Conservation (phyloP, 2,329 filamentous ascomycete genomes). For the Dryadomyces quercivorus region DNA sequence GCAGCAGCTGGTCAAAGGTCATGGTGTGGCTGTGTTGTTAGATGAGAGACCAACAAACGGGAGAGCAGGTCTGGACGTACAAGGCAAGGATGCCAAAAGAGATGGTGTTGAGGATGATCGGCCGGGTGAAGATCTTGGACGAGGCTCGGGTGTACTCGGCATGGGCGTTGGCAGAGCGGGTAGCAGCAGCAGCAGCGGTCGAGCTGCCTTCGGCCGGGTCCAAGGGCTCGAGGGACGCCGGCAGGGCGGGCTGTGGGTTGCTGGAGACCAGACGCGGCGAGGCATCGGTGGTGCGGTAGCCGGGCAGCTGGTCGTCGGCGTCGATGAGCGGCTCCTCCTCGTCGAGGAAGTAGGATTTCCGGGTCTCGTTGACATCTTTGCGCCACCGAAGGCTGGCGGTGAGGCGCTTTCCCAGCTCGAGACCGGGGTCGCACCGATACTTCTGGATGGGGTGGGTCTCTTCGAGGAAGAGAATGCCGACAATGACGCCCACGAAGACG, state of each 20-base stretch:
- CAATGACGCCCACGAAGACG: constrained; percentile 60
- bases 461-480: constrained; percentile 80
- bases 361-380: neutral
- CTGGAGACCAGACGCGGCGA: constrained; percentile 7
- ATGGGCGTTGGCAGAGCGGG: constrained; percentile 8
- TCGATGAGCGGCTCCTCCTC: constrained; percentile 50
- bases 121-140: constrained; percentile 61
- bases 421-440: constrained; percentile 59
- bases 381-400: constrained; percentile 29
- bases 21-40: constrained; percentile 66
- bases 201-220: constrained; percentile 15
- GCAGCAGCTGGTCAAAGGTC: constrained; percentile 87
- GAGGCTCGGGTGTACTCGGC: constrained; percentile 6
- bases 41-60: neutral
- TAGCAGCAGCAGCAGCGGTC: neutral
- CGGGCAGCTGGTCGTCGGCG: constrained; percentile 50
- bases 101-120: constrained; percentile 76
- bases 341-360: constrained; percentile 19
- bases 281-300: constrained; percentile 50
- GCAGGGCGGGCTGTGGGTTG: constrained; percentile 15
- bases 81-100: constrained; percentile 90
- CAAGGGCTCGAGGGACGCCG: constrained; percentile 18
- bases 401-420: constrained; percentile 66
- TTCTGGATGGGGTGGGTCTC: constrained; percentile 86
- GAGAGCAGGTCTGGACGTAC: constrained; percentile 45